Percentiles rank a stretch among this genome's conserved stretches.
Conservation (phyloP, 192 early-diverging fungal genomes). For the Oehlia diaphana region DNA sequence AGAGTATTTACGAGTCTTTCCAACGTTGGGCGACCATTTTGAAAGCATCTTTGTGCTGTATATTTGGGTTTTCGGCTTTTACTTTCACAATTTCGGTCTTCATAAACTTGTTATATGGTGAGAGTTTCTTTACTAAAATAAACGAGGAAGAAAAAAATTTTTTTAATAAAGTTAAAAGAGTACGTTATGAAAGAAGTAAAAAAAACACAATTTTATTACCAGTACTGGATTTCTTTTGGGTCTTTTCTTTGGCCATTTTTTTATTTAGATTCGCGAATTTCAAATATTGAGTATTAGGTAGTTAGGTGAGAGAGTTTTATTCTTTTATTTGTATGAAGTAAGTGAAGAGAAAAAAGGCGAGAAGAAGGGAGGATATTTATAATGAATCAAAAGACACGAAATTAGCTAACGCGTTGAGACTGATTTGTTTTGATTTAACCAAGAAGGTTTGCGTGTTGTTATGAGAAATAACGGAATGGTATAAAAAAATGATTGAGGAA, state of each 20-base stretch:
- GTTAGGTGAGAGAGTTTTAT: not conserved
- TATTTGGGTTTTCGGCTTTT: slow-evolving; percentile 58
- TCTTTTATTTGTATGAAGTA: not conserved
- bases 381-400: not conserved
- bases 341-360: not conserved
- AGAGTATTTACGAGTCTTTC: slow-evolving; percentile 35
- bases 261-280: not conserved
- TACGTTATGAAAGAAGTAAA: not conserved
- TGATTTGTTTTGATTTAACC: not conserved
- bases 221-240: not conserved
- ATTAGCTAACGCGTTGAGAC: not conserved
- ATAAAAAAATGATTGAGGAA: too few relatives aligned
- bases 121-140: slow-evolving; percentile 31
- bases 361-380: not conserved
- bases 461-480: not conserved
- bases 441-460: not conserved
- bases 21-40: slow-evolving; percentile 62
- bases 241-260: slow-evolving; percentile 20
- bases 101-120: slow-evolving; percentile 71
- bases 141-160: not conserved
- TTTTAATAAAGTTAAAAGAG: not conserved
- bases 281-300: not conserved
- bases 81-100: slow-evolving; percentile 65
- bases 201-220: not conserved
- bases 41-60: slow-evolving; percentile 70